Conservation (phyloP, 306 rosid genomes). For the Cicer pinnatifidum region DNA sequence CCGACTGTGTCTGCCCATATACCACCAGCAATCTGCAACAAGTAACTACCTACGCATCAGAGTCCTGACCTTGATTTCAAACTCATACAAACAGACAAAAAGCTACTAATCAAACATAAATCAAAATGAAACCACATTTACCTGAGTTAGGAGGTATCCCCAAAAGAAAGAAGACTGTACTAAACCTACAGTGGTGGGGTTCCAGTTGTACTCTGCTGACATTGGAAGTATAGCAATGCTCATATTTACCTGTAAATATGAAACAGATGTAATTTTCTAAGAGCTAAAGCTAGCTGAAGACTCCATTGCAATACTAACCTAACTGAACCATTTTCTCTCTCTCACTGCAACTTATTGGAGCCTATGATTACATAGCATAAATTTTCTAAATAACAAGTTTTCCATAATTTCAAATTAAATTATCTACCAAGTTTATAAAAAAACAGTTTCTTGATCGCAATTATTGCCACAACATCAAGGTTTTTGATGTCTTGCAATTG, state of each 20-base stretch:
- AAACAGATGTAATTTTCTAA: constrained; percentile 39
- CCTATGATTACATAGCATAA: too few relatives aligned
- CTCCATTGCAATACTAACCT: neutral
- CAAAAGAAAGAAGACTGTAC: constrained; percentile 99
- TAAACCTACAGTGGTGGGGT: constrained; percentile 85
- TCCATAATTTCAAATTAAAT: neutral
- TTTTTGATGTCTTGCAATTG: neutral
- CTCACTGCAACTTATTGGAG: too few relatives aligned
- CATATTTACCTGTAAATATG: constrained; percentile 82
- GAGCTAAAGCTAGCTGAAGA: constrained; percentile 25
- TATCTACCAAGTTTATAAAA: neutral
- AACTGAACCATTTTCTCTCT: too few relatives aligned
- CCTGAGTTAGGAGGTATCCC: constrained; percentile 99
- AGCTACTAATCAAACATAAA: neutral
- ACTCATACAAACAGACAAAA: constrained; percentile 16
- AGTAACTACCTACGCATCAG: constrained; percentile 45
- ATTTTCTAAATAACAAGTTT: neutral
- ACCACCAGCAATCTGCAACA: constrained; percentile 95
- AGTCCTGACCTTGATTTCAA: constrained; percentile 32
- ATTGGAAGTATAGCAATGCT: constrained; percentile 99
- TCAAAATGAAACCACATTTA: constrained; percentile 39
- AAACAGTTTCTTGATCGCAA: neutral
- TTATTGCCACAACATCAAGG: neutral
- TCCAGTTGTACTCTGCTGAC: constrained; percentile 95
- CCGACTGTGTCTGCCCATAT: constrained; percentile 98